Base-by-base conservation (phyloP, 1,284 basidiomycete genomes). In the Pterula multifida region DNA sequence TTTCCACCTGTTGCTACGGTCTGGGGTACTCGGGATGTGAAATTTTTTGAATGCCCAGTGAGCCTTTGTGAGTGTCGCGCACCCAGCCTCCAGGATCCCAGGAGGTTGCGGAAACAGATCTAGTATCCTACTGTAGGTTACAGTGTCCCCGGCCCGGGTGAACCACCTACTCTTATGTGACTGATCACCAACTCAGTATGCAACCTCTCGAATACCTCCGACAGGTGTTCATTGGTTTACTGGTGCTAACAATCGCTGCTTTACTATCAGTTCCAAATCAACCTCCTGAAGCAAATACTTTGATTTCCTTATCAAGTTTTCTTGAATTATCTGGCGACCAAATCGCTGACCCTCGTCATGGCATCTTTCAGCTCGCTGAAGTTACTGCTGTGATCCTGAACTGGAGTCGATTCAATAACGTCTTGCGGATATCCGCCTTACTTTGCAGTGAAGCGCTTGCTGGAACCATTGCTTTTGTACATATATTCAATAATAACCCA, bases 401-500 rank as follows among this genome's bases (percentile, higher is more conserved):
- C 61, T 84, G 81, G 81, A 76, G 74, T 42, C 70, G 79, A 25
- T 68, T 81, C 28, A 61, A 68, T 0, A 85, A 85, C 56, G 77
- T 85, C 36, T 59, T 75, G 35, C 66, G 66, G 47, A 79, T 85
- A 51, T 68, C 67, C 13, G 68, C 71, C 22, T 57, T 71, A 21
- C 64, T 84, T 11, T 85, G 81, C 56, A 63, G 62, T 2, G 57
- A 68, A 3, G 64, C 64, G 55, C 61, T 81, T 28, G 62, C 73
- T n/a, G 65, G 69, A 50, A 68, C 70, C 3, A 65, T 85, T 26
- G 64, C 69, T 11, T 64, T 68, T 49, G 68, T 84, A 1, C 60
- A 75, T 36, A 63, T 84, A 12, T 85, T 81, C 81, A 84, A 85
- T 52, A 83, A 85, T 57, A 77, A 63, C 58, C 74, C 76, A 1